Evolutionary conservation across 208 protist species (phyloP).

Genomic region (Dictyostelium gargantuum): DNA sequence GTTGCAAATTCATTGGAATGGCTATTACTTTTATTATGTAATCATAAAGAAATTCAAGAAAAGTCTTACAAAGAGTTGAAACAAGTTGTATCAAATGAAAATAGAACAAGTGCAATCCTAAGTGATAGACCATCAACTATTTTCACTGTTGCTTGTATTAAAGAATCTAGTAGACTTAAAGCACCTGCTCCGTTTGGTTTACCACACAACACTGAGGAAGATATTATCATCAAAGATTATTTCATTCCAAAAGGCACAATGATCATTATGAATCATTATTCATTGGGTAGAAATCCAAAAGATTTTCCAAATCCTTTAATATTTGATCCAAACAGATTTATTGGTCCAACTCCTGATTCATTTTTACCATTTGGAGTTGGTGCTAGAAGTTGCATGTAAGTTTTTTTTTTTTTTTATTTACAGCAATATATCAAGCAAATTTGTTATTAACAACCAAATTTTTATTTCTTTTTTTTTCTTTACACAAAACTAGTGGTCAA

Average conservation of each 20-base stretch:
- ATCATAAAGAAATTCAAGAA: background rate
- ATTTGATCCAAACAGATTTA: background rate
- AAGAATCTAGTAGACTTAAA: background rate
- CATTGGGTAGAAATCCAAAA: background rate
- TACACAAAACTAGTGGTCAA: background rate
- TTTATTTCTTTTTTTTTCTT: background rate
- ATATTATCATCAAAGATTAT: background rate
- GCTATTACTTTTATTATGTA: background rate
- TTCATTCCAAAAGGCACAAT: background rate
- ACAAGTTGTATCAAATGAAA: background rate
- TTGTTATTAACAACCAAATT: too few relatives aligned
- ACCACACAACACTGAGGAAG: background rate
- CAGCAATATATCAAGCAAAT: too few relatives aligned
- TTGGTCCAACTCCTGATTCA: background rate
- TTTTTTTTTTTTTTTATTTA: background rate
- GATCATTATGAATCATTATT: background rate
- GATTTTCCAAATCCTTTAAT: background rate
- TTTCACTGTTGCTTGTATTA: background rate
- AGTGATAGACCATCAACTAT: background rate
- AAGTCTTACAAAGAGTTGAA: background rate
- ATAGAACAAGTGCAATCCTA: background rate
- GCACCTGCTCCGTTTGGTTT: background rate
- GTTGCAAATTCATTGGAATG: background rate
- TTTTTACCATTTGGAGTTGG: background rate
- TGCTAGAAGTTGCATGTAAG: background rate